Conservation (phyloP, 768 basidiomycete genomes). For the Saitozyma sp. region DNA sequence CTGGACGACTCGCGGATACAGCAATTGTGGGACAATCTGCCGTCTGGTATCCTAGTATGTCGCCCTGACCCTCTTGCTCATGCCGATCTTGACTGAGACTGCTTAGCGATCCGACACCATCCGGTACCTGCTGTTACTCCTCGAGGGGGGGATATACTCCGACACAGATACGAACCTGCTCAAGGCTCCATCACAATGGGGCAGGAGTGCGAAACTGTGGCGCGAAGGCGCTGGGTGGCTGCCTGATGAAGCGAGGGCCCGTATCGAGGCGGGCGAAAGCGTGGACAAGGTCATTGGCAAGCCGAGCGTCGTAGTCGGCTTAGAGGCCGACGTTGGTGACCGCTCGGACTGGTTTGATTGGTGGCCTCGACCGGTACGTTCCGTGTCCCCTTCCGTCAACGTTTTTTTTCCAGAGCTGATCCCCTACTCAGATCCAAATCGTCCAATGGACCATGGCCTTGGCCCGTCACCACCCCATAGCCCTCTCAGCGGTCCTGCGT, state of each 20-base stretch:
- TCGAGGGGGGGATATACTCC: slow-evolving; percentile 52
- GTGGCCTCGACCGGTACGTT: slow-evolving; percentile 52
- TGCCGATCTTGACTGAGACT: background rate
- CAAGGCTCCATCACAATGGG: slow-evolving; percentile 49
- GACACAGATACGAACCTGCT: slow-evolving; percentile 54
- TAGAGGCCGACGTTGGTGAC: slow-evolving; percentile 57
- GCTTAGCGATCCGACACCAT: slow-evolving; percentile 45
- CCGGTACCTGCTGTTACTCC: slow-evolving; percentile 44
- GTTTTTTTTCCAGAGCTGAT: slow-evolving; percentile 13
- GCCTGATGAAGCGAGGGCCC: slow-evolving; percentile 16
- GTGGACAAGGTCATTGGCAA: slow-evolving; percentile 29
- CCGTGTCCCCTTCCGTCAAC: background rate
- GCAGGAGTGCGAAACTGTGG: slow-evolving; percentile 29
- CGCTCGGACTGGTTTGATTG: slow-evolving; percentile 55
- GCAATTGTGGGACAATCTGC: slow-evolving; percentile 43
- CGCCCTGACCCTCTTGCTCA: background rate
- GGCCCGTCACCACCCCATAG: slow-evolving; percentile 54
- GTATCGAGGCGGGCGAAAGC: slow-evolving; percentile 17
- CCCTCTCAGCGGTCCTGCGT: slow-evolving; percentile 54
- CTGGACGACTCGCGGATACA: slow-evolving; percentile 34
- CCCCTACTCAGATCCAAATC: slow-evolving; percentile 53
- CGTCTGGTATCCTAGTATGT: slow-evolving; percentile 49
- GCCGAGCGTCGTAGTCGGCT: slow-evolving; percentile 54
- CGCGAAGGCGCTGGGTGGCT: slow-evolving; percentile 40
- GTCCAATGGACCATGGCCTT: slow-evolving; percentile 57